These are phyloP conservation scores for Arthrinium phaeospermum DNA, from an alignment of 2,329 filamentous ascomycete species.

Conservation along the genomic window DNA sequence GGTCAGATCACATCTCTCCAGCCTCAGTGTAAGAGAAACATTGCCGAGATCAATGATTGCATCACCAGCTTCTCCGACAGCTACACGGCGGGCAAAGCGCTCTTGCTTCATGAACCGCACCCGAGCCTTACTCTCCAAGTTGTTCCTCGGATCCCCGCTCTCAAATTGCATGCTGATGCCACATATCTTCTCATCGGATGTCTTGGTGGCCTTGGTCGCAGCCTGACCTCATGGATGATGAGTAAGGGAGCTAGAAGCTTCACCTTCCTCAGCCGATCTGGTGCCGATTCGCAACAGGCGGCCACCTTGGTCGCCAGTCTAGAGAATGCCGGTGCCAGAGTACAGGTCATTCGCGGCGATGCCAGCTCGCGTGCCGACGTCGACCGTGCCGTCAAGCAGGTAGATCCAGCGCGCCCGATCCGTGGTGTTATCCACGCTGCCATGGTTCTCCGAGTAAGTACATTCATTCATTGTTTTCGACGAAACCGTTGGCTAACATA, in stretches of 20 bases:
- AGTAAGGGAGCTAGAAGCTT: slow-evolving; percentile 39
- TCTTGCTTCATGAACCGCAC: background rate
- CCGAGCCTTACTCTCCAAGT: background rate
- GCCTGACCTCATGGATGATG: slow-evolving; percentile 42
- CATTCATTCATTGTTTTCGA: background rate
- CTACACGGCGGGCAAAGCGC: background rate
- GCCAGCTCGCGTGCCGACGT: slow-evolving; percentile 23
- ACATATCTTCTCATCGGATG: slow-evolving; percentile 44
- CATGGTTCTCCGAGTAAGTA: slow-evolving; percentile 31
- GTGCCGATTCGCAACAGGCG: slow-evolving; percentile 26
- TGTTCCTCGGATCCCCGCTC: background rate
- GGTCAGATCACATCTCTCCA: too few species aligned
- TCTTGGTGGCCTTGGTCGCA: slow-evolving; percentile 43
- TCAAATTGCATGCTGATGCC: slow-evolving; percentile 21
- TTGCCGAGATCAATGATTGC: slow-evolving; percentile 28
- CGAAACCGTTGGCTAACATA: background rate
- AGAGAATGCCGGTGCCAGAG: slow-evolving; percentile 31
- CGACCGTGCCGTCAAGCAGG: slow-evolving; percentile 20
- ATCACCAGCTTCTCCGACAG: slow-evolving; percentile 28
- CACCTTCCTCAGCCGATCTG: slow-evolving; percentile 41
- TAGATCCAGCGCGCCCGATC: slow-evolving; percentile 25
- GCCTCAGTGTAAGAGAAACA: slow-evolving; percentile 13
- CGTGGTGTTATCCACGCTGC: slow-evolving; percentile 35
- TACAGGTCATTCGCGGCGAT: slow-evolving; percentile 26
- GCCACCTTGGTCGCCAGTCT: too few species aligned